Conservation (phyloP, 1,139 yeast genomes). For the Scheffersomyces segobiensis region DNA sequence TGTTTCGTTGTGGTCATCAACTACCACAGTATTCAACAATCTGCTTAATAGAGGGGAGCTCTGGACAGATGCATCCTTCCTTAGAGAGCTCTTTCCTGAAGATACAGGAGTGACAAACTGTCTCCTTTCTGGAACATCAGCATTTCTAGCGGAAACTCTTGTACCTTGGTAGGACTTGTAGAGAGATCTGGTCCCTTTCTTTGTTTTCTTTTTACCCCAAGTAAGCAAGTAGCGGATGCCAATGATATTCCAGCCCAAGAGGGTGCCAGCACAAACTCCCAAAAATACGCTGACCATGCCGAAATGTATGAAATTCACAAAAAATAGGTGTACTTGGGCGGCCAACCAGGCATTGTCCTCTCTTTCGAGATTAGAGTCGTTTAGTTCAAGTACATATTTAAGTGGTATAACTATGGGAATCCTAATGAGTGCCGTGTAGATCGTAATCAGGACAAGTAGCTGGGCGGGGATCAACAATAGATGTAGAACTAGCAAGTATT, state of each 20-base stretch:
- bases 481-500: conserved; percentile 3
- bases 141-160: neutral
- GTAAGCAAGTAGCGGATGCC: conserved; percentile 11
- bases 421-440: conserved; percentile 13
- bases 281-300: conserved; percentile 11
- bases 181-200: neutral
- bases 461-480: conserved; percentile 11
- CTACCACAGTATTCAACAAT: conserved; percentile 2
- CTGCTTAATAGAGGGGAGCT: conserved; percentile 6
- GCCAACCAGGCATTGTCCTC: conserved; percentile 10
- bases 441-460: conserved; percentile 10
- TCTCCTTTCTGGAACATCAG: neutral
- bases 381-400: conserved; percentile 12
- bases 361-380: conserved; percentile 5
- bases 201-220: conserved; percentile 4
- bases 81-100: neutral
- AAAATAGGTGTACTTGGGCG: conserved; percentile 11
- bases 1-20: neutral
- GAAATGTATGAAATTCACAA: conserved; percentile 10
- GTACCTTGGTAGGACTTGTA: neutral
- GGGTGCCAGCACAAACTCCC: conserved; percentile 12
- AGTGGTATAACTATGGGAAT: conserved; percentile 13
- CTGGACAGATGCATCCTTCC: neutral
- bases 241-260: conserved; percentile 10
- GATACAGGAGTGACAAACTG: neutral